Conservation (phyloP, 2,329 filamentous ascomycete species). For the Paraphoma chrysanthemicola region DNA sequence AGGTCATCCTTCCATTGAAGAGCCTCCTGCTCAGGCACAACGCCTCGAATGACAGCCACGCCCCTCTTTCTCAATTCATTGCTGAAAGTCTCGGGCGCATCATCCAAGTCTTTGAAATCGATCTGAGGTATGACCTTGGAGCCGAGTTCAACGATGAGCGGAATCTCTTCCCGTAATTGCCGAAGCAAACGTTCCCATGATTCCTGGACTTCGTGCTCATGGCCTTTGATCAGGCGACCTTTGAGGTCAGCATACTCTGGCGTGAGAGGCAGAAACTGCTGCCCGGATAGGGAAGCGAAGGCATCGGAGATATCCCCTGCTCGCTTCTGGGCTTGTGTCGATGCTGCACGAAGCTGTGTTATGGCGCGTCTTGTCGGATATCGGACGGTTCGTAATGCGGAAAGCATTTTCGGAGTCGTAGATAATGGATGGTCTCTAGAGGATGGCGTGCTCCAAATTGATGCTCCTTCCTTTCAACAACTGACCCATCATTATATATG, state of each 20-base stretch:
- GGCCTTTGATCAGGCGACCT: slow-evolving; percentile 51
- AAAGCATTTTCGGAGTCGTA: slow-evolving; percentile 32
- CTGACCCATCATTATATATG: slow-evolving; percentile 27
- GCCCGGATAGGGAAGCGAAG: slow-evolving; percentile 57
- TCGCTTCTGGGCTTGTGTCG: slow-evolving; percentile 50
- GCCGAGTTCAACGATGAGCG: slow-evolving; percentile 51
- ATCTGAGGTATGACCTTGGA: slow-evolving; percentile 56
- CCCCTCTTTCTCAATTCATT: slow-evolving; percentile 65
- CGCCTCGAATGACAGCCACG: slow-evolving; percentile 56
- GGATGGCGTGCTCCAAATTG: slow-evolving; percentile 12
- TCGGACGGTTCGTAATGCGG: slow-evolving; percentile 35
- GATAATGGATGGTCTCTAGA: slow-evolving; percentile 6
- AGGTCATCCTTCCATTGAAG: slow-evolving; percentile 54
- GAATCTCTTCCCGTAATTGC: slow-evolving; percentile 53
- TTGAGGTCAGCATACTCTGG: slow-evolving; percentile 57
- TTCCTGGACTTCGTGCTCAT: slow-evolving; percentile 56
- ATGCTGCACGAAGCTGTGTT: slow-evolving; percentile 33
- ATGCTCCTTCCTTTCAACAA: slow-evolving; percentile 10
- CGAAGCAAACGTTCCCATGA: slow-evolving; percentile 57
- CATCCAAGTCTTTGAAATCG: slow-evolving; percentile 54
- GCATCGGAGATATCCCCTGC: slow-evolving; percentile 60
- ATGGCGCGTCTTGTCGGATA: slow-evolving; percentile 24
- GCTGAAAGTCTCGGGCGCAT: slow-evolving; percentile 62
- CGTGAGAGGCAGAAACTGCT: slow-evolving; percentile 53
- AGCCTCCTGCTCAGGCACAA: slow-evolving; percentile 53